These are phyloP conservation scores for Glycine tomentella DNA, from an alignment of 306 rosid genomes.

Conservation along the genomic window DNA sequence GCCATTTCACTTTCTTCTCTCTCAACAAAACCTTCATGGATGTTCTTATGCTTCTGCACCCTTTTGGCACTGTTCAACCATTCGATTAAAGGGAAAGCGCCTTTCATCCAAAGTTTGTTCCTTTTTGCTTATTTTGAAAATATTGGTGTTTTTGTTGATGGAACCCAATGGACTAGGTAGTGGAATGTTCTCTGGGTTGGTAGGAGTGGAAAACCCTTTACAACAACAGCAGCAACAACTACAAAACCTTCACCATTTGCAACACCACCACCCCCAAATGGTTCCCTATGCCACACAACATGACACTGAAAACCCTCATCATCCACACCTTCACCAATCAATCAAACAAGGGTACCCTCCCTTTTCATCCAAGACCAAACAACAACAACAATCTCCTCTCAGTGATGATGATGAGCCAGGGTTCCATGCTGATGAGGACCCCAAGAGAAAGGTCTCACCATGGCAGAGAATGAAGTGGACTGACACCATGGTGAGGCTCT, in stretches of 20 bases:
- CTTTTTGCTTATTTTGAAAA: conserved; percentile 1
- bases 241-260: conserved; percentile 62
- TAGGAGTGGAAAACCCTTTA: conserved; percentile 70
- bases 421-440: conserved; percentile 61
- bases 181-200: conserved; percentile 72
- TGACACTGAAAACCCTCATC: conserved; percentile 52
- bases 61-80: conserved; percentile 16
- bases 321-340: conserved; percentile 52
- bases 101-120: conserved; percentile 16
- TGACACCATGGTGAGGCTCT: conserved; percentile 78
- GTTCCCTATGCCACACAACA: conserved; percentile 57
- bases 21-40: too few relatives aligned
- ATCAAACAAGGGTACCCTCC: conserved; percentile 57
- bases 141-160: conserved; percentile 50
- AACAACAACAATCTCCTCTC: conserved; percentile 31
- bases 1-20: too few relatives aligned
- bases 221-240: conserved; percentile 44
- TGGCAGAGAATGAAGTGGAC: conserved; percentile 99
- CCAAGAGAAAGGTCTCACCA: conserved; percentile 74
- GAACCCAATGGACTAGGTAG: conserved; percentile 48
- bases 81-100: conserved; percentile 43
- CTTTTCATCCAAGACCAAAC: conserved; percentile 48
- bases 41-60: neutral
- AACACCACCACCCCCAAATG: conserved; percentile 57
- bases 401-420: conserved; percentile 85